phyloP scores from a whole-genome alignment of 495 filamentous ascomycete genomes.

The Umbilicaria muhlenbergii region DNA sequence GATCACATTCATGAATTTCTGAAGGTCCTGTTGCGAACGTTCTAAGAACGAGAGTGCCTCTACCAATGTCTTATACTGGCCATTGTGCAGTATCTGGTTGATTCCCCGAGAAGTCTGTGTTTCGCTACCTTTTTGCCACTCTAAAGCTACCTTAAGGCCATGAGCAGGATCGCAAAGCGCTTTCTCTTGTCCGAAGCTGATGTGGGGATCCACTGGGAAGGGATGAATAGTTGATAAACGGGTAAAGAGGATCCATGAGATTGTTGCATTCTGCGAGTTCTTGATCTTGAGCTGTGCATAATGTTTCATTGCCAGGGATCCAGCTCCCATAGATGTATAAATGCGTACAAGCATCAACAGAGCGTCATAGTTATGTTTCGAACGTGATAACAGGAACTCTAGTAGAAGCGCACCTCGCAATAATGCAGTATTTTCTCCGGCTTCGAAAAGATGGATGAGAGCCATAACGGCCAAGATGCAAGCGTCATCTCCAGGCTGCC shows the following conservation, averaged over 20 bases:
- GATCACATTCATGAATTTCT: slow-evolving; percentile 3
- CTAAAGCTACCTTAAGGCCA: slow-evolving; percentile 17
- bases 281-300: slow-evolving; percentile 44
- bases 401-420: slow-evolving; percentile 36
- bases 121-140: slow-evolving; percentile 23
- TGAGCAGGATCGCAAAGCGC: slow-evolving; percentile 25
- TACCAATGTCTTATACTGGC: slow-evolving; percentile 5
- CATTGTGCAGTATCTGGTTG: slow-evolving; percentile 14
- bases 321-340: slow-evolving; percentile 37
- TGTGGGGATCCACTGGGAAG: slow-evolving; percentile 27
- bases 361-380: slow-evolving; percentile 42
- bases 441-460: slow-evolving; percentile 26
- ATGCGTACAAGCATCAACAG: slow-evolving; percentile 37
- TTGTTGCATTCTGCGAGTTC: slow-evolving; percentile 42
- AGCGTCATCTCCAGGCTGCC: slow-evolving; percentile 40
- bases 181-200: slow-evolving; percentile 24
- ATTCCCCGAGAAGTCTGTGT: slow-evolving; percentile 25
- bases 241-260: slow-evolving; percentile 41
- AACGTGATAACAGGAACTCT: slow-evolving; percentile 31
- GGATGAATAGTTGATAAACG: slow-evolving; percentile 42
- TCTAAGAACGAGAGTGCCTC: slow-evolving; percentile 3
- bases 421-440: slow-evolving; percentile 21
- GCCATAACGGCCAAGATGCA: slow-evolving; percentile 40
- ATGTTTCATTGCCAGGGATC: slow-evolving; percentile 33
- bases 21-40: slow-evolving; percentile 1